Evolutionary conservation across 2,329 filamentous ascomycete genomes (phyloP).

Genomic region (Colletotrichum falcatum): DNA sequence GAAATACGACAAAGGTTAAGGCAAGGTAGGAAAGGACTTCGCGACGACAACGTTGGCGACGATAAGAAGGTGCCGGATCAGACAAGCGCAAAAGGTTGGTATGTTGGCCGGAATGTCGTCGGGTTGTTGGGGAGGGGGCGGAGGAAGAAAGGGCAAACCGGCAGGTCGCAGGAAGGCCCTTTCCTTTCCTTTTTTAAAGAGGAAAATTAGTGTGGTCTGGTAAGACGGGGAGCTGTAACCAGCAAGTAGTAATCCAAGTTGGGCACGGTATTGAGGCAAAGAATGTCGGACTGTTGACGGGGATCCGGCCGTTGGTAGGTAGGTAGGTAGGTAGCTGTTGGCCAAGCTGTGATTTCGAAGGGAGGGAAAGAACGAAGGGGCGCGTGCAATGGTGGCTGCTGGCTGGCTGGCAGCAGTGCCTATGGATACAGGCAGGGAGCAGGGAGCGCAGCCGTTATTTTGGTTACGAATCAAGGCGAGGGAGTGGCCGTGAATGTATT

Average conservation of each 20-base stretch:
- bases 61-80: neutral
- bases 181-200: constrained; percentile 38
- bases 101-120: constrained; percentile 38
- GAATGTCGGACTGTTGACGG: constrained; percentile 6
- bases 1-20: neutral
- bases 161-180: constrained; percentile 29
- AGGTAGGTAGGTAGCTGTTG: neutral
- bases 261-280: constrained; percentile 21
- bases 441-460: neutral
- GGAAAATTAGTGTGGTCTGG: constrained; percentile 23
- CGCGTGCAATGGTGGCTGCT: neutral
- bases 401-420: neutral
- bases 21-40: neutral
- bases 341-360: neutral
- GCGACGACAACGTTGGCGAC: constrained; percentile 2
- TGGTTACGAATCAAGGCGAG: neutral
- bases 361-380: neutral
- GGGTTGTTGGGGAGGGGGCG: constrained; percentile 17
- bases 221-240: constrained; percentile 30
- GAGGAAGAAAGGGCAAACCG: neutral
- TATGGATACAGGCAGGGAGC: neutral
- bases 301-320: neutral
- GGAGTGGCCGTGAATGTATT: neutral
- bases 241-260: neutral
- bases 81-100: constrained; percentile 23